phyloP scores from a whole-genome alignment of 1,284 basidiomycete genomes.

The Mycosarcoma mackinlayi region DNA sequence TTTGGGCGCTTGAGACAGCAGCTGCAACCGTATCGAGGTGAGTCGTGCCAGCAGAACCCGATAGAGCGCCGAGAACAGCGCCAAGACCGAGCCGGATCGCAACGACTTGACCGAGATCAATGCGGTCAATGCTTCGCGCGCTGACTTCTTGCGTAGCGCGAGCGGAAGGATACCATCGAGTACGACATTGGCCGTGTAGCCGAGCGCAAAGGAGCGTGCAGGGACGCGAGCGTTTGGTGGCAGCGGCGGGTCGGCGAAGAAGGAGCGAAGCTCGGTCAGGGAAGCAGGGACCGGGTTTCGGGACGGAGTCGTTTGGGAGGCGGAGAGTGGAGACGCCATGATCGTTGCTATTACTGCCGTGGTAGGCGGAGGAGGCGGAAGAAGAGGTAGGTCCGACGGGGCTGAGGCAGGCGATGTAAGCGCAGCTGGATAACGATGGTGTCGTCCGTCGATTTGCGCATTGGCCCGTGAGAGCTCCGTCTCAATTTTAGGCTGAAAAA shows the following conservation, averaged over 20 bases:
- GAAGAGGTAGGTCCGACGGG: neutral
- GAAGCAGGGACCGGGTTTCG: conserved; percentile 10
- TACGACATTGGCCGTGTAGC: conserved; percentile 39
- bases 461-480: conserved; percentile 14
- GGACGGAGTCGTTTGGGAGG: conserved; percentile 38
- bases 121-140: conserved; percentile 24
- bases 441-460: neutral
- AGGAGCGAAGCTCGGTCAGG: conserved; percentile 13
- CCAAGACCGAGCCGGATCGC: conserved; percentile 35
- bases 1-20: conserved; percentile 20
- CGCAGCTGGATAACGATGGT: no score
- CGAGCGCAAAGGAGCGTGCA: conserved; percentile 36
- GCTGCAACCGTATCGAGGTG: conserved; percentile 24
- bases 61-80: conserved; percentile 54
- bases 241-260: conserved; percentile 31
- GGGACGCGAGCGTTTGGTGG: conserved; percentile 35
- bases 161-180: conserved; percentile 48
- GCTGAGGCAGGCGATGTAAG: neutral
- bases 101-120: conserved; percentile 40
- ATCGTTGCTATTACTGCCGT: no score
- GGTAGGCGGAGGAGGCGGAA: no score
- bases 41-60: conserved; percentile 36
- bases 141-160: conserved; percentile 45
- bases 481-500: conserved; percentile 1
- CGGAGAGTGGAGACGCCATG: conserved; percentile 42